Evolutionary conservation across 1,139 yeast species (phyloP).

Genomic region (Protomyces macrosporus): DNA sequence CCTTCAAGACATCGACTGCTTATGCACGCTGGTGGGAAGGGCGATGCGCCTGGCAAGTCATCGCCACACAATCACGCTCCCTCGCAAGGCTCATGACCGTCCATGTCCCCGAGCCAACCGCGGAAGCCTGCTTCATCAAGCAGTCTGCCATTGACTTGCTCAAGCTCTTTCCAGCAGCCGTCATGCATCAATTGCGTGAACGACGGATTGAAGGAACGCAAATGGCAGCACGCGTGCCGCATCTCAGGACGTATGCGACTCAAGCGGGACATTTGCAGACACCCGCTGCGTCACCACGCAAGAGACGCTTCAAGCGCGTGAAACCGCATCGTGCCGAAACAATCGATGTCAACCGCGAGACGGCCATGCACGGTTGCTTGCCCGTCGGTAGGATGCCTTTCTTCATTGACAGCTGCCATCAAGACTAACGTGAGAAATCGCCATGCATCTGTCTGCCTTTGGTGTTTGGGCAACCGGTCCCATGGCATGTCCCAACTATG

Average conservation of each 20-base stretch:
- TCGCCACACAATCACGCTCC: slow-evolving; percentile 25
- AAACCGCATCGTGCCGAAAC: not conserved
- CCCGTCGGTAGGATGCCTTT: not conserved
- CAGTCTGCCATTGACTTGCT: slow-evolving; percentile 26
- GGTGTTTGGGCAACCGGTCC: not conserved
- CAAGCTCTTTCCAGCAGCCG: slow-evolving; percentile 28
- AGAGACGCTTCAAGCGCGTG: not conserved
- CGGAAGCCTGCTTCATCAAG: slow-evolving; percentile 25
- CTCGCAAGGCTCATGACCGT: slow-evolving; percentile 28
- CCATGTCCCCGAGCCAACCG: slow-evolving; percentile 4
- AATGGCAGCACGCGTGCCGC: not conserved
- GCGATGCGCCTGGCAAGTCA: slow-evolving; percentile 28
- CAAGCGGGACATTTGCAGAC: not conserved
- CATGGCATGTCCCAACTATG: not conserved
- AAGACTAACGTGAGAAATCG: not conserved
- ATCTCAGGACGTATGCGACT: slow-evolving; percentile 26
- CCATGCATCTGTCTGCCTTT: not conserved
- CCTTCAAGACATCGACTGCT: slow-evolving; percentile 30
- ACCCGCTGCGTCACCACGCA: not conserved
- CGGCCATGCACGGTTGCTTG: not conserved
- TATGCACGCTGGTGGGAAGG: slow-evolving; percentile 31
- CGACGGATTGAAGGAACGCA: slow-evolving; percentile 21
- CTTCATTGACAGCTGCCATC: not conserved
- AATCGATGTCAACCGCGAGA: not conserved
- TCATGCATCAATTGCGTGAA: slow-evolving; percentile 31